These are phyloP conservation scores for Paraphoma chrysanthemicola DNA, from an alignment of 2,329 filamentous ascomycete genomes.

Conservation along the genomic window DNA sequence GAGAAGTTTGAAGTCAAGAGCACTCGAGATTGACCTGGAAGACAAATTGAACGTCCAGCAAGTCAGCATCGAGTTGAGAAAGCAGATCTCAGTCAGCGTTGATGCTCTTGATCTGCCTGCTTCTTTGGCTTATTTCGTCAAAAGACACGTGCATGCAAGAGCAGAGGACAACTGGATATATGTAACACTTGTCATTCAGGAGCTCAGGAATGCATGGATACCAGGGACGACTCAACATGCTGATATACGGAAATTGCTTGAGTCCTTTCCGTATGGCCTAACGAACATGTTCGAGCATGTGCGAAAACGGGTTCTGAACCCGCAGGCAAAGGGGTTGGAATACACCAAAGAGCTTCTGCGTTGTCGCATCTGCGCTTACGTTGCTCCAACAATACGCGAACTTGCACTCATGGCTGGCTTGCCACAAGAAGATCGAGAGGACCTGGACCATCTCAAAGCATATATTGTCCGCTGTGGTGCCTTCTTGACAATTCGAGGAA, in stretches of 20 bases:
- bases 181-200: constrained; percentile 28
- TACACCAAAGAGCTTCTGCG: constrained; percentile 34
- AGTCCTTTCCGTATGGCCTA: constrained; percentile 30
- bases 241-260: constrained; percentile 25
- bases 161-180: constrained; percentile 32
- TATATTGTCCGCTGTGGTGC: constrained; percentile 29
- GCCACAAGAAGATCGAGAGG: constrained; percentile 17
- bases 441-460: constrained; percentile 20
- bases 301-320: constrained; percentile 22
- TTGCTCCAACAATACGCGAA: constrained; percentile 29
- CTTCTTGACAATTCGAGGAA: constrained; percentile 26
- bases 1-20: constrained; percentile 17
- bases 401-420: constrained; percentile 30
- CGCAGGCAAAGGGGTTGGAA: constrained; percentile 21
- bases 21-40: constrained; percentile 24
- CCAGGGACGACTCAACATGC: constrained; percentile 16
- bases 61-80: constrained; percentile 23
- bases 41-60: constrained; percentile 20
- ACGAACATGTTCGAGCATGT: constrained; percentile 34
- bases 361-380: constrained; percentile 21
- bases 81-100: constrained; percentile 22
- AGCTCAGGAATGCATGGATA: constrained; percentile 25
- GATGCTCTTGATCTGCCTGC: constrained; percentile 20
- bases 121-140: constrained; percentile 29
- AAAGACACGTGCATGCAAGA: constrained; percentile 26